These are phyloP conservation scores for Euphorbia pulcherrima DNA, from an alignment of 345 rosid genomes.

Conservation along the genomic window DNA sequence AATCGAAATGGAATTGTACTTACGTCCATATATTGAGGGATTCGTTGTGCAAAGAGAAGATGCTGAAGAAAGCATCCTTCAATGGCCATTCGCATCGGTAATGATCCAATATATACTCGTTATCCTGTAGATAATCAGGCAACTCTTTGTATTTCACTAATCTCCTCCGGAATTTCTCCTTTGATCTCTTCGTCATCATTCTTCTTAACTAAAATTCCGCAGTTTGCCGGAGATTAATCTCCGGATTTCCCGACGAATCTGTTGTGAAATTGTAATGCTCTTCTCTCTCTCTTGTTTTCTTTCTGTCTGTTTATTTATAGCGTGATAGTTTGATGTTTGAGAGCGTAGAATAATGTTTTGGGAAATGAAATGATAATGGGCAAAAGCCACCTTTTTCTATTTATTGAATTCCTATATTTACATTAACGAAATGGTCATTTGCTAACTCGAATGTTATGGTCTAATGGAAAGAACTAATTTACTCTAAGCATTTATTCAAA, in stretches of 20 bases:
- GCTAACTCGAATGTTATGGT: no score
- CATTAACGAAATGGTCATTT: no score
- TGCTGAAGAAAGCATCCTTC: slow-evolving; percentile 66
- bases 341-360: not conserved
- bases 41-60: slow-evolving; percentile 88
- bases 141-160: slow-evolving; percentile 68
- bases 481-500: no score
- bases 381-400: no score
- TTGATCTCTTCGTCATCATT: slow-evolving; percentile 1
- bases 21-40: slow-evolving; percentile 96
- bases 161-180: slow-evolving; percentile 37
- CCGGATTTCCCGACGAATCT: slow-evolving; percentile 5
- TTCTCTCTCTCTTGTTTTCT: not conserved
- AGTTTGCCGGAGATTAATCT: not conserved
- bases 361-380: not conserved
- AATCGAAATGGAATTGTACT: slow-evolving; percentile 9
- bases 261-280: not conserved
- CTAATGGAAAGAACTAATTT: no score
- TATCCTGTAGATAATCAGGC: slow-evolving; percentile 78
- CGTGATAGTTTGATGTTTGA: not conserved
- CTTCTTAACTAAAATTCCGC: not conserved
- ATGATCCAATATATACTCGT: slow-evolving; percentile 80
- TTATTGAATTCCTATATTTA: no score
- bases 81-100: slow-evolving; percentile 94
- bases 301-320: not conserved